Base-by-base conservation (phyloP, 306 rosid genomes). In the Carpinus viminea region DNA sequence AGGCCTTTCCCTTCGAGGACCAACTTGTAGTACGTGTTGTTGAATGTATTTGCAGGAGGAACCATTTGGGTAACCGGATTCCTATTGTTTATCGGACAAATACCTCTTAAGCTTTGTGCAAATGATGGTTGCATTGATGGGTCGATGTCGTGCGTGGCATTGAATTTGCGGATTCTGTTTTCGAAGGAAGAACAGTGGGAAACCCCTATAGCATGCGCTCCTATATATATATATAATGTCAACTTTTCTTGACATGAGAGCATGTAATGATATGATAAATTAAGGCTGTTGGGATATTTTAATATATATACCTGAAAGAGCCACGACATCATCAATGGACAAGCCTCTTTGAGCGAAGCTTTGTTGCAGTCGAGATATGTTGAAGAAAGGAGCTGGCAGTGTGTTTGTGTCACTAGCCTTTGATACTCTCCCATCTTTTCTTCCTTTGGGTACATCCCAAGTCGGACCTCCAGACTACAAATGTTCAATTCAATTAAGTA, bases 201-300 rank as follows among this genome's bases (percentile, higher is more conserved):
- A 79, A 94, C 92, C 51, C 98, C 98, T 43, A 94, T 75, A 70
- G 97, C 92, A 64, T 94, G 97, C 41, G 89, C 97, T 80, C 98
- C 98, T 94, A 78, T 84, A 86, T 57, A 73, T 61, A 38, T 38
- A 38, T 38, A 38, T 38, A 38, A 6, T 41, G 45, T 41, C 45
- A 41, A 41, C 45, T 41, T 41, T 41, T 41, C 38, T 66, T 6
- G 11, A 24, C 26, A 26, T 26, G 6, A 41, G 24, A 36, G 24
- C n/a, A 31, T 18, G 21, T 31, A 20, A 41, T 41, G 6, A 68
- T 57, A 20, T 43, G 18, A 1, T 34, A 8, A 16, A n/a, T n/a
- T n/a, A n/a, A 8, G 12, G 11, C 2, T 21, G 31, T 18, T n/a
- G 31, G 38, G 7, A 7, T 31, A 68, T 17, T 41, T 48, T 5